Evolutionary conservation across 2,329 filamentous ascomycete genomes (phyloP).

Genomic region (Hypoxylon sp.): DNA sequence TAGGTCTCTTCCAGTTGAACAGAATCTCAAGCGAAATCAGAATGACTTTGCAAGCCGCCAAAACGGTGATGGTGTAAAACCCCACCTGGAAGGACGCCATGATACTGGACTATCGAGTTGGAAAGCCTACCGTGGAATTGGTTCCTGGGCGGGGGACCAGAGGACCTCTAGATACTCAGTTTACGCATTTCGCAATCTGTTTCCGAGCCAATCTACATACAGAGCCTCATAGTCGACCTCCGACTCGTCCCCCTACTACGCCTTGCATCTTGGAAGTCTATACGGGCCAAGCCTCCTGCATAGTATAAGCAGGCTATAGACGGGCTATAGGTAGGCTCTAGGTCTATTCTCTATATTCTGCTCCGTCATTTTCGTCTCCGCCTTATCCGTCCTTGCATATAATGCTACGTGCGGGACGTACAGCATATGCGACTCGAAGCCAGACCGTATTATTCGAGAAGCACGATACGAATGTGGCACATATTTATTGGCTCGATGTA

Average conservation of each 20-base stretch:
- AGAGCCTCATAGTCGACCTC: constrained; percentile 26
- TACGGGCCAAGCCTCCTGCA: constrained; percentile 5
- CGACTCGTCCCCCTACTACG: constrained; percentile 7
- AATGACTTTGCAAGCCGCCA: constrained; percentile 22
- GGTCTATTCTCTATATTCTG: not conserved
- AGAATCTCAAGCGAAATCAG: constrained; percentile 18
- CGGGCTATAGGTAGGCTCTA: constrained; percentile 7
- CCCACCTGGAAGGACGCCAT: constrained; percentile 28
- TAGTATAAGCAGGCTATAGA: constrained; percentile 24
- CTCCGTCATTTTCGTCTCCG: constrained; percentile 6
- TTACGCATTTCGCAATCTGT: constrained; percentile 14
- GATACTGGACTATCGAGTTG: constrained; percentile 11
- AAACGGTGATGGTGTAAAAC: constrained; percentile 21
- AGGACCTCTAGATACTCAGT: constrained; percentile 5
- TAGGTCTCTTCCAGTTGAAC: constrained; percentile 1
- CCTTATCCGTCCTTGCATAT: constrained; percentile 8
- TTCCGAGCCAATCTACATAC: not conserved
- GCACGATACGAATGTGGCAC: constrained; percentile 15
- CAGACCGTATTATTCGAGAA: not conserved
- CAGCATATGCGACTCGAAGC: constrained; percentile 23
- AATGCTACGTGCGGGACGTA: constrained; percentile 20
- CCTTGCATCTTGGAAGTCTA: constrained; percentile 10
- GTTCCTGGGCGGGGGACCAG: not conserved
- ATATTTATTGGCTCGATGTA: constrained; percentile 24
- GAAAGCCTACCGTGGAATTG: constrained; percentile 1